phyloP scores from a whole-genome alignment of 2,329 filamentous ascomycete species.

The Parafenestella ontariensis region DNA sequence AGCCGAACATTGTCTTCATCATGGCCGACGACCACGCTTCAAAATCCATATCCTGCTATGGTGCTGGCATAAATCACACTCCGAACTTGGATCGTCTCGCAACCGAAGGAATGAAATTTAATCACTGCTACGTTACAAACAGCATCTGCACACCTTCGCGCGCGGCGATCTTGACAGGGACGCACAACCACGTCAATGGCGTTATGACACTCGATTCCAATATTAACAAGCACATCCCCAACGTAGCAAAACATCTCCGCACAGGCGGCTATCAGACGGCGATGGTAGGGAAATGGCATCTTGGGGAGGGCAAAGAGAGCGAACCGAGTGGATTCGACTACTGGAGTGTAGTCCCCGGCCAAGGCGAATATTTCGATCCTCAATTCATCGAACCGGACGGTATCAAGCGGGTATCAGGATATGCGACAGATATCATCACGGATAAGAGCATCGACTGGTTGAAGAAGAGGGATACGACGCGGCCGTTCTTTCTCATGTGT shows the following conservation, averaged over 20 bases:
- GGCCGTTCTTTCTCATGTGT: constrained; percentile 64
- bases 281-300: constrained; percentile 64
- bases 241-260: constrained; percentile 60
- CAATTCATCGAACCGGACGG: constrained; percentile 55
- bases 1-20: constrained; percentile 60
- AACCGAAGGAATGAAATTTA: constrained; percentile 59
- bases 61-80: constrained; percentile 60
- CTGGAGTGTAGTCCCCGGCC: constrained; percentile 60
- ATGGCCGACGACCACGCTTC: constrained; percentile 64
- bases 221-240: constrained; percentile 60
- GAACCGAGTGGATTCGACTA: constrained; percentile 55
- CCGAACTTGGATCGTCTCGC: constrained; percentile 61
- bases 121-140: constrained; percentile 64
- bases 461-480: constrained; percentile 29
- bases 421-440: constrained; percentile 62
- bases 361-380: constrained; percentile 62
- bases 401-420: constrained; percentile 48
- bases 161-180: constrained; percentile 59
- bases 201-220: constrained; percentile 59
- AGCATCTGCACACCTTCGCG: constrained; percentile 62
- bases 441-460: constrained; percentile 53
- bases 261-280: constrained; percentile 58
- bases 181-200: constrained; percentile 62
- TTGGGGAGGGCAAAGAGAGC: constrained; percentile 57
- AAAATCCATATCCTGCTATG: constrained; percentile 59